Percentiles rank a stretch among this genome's conserved stretches.
Conservation (phyloP, 2,329 filamentous ascomycete species). For the Xenoacremonium recifei region DNA sequence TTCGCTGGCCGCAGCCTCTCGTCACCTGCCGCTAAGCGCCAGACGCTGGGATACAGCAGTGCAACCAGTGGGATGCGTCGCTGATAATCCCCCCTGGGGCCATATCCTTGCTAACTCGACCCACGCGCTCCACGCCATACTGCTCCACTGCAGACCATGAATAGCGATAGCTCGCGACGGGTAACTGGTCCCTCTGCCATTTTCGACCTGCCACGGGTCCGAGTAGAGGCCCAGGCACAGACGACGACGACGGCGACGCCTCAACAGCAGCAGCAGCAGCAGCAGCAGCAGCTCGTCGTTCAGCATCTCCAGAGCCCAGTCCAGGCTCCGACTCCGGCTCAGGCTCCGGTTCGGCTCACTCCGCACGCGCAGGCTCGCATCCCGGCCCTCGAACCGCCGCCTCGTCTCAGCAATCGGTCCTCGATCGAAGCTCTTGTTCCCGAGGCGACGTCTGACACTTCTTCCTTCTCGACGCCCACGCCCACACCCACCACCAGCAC, state of each 20-base stretch:
- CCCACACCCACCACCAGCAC: too few relatives aligned
- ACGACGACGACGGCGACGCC: too few relatives aligned
- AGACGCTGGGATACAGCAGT: conserved; percentile 7
- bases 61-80: background rate
- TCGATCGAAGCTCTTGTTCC: conserved; percentile 13
- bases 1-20: background rate
- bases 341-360: conserved; percentile 12
- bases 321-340: too few relatives aligned
- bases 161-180: conserved; percentile 26
- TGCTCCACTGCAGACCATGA: conserved; percentile 27
- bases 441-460: conserved; percentile 5
- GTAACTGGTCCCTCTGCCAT: conserved; percentile 21
- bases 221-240: conserved; percentile 8
- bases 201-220: conserved; percentile 21
- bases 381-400: conserved; percentile 21
- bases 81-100: background rate
- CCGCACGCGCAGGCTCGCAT: conserved; percentile 15
- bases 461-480: conserved; percentile 16
- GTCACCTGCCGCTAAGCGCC: conserved; percentile 12
- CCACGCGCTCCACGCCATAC: conserved; percentile 25
- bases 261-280: too few relatives aligned
- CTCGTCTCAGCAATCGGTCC: conserved; percentile 20
- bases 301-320: too few relatives aligned
- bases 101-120: conserved; percentile 19
- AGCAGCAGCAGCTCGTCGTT: too few relatives aligned